Percentiles rank a stretch among this genome's conserved stretches.
Evolutionary conservation across 495 filamentous ascomycete genomes (phyloP).

Genomic region (Astrocystis sublimbata): DNA sequence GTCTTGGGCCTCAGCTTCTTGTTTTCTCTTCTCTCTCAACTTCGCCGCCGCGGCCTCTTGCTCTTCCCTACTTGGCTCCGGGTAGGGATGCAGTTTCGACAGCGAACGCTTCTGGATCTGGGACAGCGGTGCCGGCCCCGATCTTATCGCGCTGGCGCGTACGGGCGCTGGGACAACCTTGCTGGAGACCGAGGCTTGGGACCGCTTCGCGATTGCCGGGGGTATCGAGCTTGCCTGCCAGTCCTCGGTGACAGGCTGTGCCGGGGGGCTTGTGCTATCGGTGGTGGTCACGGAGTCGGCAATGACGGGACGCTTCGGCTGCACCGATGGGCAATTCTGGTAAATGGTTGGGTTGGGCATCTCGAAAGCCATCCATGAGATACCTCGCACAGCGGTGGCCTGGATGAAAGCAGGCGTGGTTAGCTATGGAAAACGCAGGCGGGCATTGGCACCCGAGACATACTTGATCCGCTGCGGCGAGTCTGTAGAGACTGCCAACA

Average conservation of each 20-base stretch:
- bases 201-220: conserved; percentile 7
- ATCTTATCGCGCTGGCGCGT: conserved; percentile 12
- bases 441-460: background rate
- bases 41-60: too few relatives aligned
- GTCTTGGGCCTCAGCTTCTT: too few relatives aligned
- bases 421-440: background rate
- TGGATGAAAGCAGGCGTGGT: background rate
- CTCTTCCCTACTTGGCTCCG: too few relatives aligned
- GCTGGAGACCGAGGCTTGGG: conserved; percentile 16
- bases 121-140: background rate
- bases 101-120: conserved; percentile 17
- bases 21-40: too few relatives aligned
- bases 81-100: background rate
- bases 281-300: background rate
- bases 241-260: background rate
- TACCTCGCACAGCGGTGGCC: conserved; percentile 1
- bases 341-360: conserved; percentile 27
- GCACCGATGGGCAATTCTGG: background rate
- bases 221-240: conserved; percentile 3
- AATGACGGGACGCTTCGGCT: conserved; percentile 8
- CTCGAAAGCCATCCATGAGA: conserved; percentile 34
- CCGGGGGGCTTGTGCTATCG: conserved; percentile 5
- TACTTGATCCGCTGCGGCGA: background rate
- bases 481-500: background rate
- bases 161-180: conserved; percentile 24